These are phyloP conservation scores for Sporormia fimetaria DNA, from an alignment of 495 filamentous ascomycete species.

Conservation along the genomic window DNA sequence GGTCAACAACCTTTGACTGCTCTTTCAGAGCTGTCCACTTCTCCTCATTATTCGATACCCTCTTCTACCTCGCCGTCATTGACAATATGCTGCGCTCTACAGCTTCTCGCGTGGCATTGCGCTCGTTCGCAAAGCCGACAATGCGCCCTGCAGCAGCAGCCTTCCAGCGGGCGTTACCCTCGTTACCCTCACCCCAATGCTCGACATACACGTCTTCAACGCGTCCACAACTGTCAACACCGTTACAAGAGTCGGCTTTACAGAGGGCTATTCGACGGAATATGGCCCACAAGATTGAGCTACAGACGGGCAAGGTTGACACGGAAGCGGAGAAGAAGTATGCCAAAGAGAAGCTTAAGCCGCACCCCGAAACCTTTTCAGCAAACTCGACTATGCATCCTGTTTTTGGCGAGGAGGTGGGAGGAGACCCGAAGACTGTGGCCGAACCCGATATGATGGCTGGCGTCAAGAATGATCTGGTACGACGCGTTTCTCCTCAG, in stretches of 20 bases:
- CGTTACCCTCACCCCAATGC: too few relatives aligned
- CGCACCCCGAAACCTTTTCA: slow-evolving; percentile 48
- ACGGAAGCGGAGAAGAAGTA: slow-evolving; percentile 41
- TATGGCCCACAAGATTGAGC: too few relatives aligned
- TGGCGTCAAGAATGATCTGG: slow-evolving; percentile 62
- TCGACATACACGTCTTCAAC: too few relatives aligned
- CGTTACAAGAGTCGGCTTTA: too few relatives aligned
- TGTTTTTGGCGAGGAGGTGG: slow-evolving; percentile 40
- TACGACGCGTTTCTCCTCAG: slow-evolving; percentile 35
- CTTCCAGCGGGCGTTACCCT: slow-evolving; percentile 3
- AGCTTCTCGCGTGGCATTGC: slow-evolving; percentile 27
- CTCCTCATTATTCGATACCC: too few relatives aligned
- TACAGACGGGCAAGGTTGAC: slow-evolving; percentile 40
- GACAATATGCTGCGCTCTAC: slow-evolving; percentile 31
- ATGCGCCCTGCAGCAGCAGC: slow-evolving; percentile 12
- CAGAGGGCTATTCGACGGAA: slow-evolving; percentile 20
- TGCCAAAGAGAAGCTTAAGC: slow-evolving; percentile 40
- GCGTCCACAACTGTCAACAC: too few relatives aligned
- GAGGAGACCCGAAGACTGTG: slow-evolving; percentile 16
- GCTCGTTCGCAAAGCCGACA: slow-evolving; percentile 21
- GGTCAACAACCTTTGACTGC: too few relatives aligned
- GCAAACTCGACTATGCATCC: slow-evolving; percentile 45
- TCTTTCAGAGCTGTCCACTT: too few relatives aligned
- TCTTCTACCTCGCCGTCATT: too few relatives aligned
- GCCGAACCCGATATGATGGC: slow-evolving; percentile 47